Evolutionary conservation across 129 eudicot genomes (phyloP), one percentile per base, ranked within the genome.

Genomic region (Solidago caesia): DNA sequence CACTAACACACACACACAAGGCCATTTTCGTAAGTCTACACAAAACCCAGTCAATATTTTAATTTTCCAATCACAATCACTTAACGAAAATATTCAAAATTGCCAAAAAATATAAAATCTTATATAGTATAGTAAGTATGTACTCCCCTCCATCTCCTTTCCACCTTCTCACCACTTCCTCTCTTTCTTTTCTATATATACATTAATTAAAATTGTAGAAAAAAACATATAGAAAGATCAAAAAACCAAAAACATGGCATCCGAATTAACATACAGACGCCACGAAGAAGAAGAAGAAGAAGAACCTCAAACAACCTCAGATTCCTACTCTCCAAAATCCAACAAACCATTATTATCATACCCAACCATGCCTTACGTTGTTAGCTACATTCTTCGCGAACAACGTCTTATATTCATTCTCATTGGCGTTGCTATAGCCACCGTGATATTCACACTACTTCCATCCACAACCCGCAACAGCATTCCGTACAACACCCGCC

Each of bases 401-500:
- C 97, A 91, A 45, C 88, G 97, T 4, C 87, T 88, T 74, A 2
- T 86, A n/a, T 91, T 91, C 81, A 42, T 88, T 44, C 56, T 91
- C 79, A 52, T 86, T 47, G 97, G 97, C 84, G 82, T 91, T 71
- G 88, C 87, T 10, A 70, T 91, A 69, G 83, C 97, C 66, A 70
- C 95, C 65, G 57, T 82, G 78, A 9, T 80, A 84, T 86, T 91
- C 87, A 2, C 83, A 55, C 51, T 89, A 70, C 61, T 70, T 68
- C 84, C 85, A 4, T n/a, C 83, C 49, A 45, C 79, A 25, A 9
- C 74, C 47, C 5, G 66, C 71, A 9, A 77, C 25, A 64, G 42
- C 44, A 25, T 71, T 29, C 10, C 84, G 7, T 78, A 67, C 39
- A 33, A 2, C 39, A 3, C 39, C 39, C 39, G 3, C 39, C 39